Evolutionary conservation across 1,284 basidiomycete species (phyloP).

Genomic region (Phylloboletellus chloephorus): DNA sequence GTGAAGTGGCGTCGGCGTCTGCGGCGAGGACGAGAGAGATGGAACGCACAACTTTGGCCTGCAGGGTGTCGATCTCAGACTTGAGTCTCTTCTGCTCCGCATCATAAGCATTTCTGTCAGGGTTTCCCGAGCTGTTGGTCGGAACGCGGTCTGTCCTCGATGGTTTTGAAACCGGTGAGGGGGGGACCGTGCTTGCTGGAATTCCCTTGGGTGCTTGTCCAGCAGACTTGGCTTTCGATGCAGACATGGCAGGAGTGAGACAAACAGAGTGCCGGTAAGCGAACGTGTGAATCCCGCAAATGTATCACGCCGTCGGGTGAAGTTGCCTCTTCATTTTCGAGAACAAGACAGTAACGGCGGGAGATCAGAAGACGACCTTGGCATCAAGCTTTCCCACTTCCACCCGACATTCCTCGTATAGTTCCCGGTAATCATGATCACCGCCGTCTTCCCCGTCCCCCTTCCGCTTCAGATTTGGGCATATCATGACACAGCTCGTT

Average conservation of each 20-base stretch:
- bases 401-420: constrained; percentile 79
- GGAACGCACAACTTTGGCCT: constrained; percentile 70
- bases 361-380: constrained; percentile 56
- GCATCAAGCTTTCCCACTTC: constrained; percentile 83
- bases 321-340: too few species aligned
- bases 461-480: constrained; percentile 68
- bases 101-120: constrained; percentile 79
- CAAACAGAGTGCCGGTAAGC: background rate
- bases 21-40: constrained; percentile 1
- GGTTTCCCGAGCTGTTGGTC: constrained; percentile 47
- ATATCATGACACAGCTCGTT: constrained; percentile 96
- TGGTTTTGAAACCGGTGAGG: constrained; percentile 43
- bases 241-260: constrained; percentile 35
- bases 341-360: too few species aligned
- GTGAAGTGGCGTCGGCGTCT: constrained; percentile 11
- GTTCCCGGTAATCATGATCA: constrained; percentile 76
- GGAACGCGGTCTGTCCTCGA: constrained; percentile 39
- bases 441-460: constrained; percentile 58
- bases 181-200: constrained; percentile 42
- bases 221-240: constrained; percentile 51
- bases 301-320: background rate
- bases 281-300: constrained; percentile 16
- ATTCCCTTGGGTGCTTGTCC: constrained; percentile 35
- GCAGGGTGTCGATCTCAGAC: constrained; percentile 76
- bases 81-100: constrained; percentile 81